phyloP scores from a whole-genome alignment of 768 basidiomycete species.

The Auriscalpium microsporum region DNA sequence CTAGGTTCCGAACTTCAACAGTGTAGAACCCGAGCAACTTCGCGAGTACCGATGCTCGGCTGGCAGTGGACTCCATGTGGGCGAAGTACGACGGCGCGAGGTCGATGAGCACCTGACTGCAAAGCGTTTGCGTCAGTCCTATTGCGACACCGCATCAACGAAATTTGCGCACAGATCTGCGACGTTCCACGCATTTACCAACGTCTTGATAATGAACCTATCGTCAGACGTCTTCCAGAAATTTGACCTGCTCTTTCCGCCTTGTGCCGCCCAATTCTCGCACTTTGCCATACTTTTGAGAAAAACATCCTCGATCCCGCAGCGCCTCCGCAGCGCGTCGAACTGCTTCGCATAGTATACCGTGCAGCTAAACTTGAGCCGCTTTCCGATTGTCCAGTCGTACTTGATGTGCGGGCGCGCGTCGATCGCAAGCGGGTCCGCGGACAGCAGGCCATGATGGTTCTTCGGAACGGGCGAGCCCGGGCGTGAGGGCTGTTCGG shows the following conservation, averaged over 20 bases:
- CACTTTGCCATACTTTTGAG: constrained; percentile 52
- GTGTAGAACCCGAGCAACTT: constrained; percentile 82
- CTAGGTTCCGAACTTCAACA: constrained; percentile 65
- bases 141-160: too few species aligned
- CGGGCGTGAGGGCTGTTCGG: constrained; percentile 26
- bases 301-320: constrained; percentile 53
- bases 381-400: constrained; percentile 69
- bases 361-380: constrained; percentile 70
- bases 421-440: constrained; percentile 38
- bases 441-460: constrained; percentile 42
- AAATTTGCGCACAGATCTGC: constrained; percentile 57
- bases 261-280: constrained; percentile 63
- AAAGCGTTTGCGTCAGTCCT: background rate
- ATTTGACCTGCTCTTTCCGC: constrained; percentile 73
- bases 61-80: constrained; percentile 65
- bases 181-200: constrained; percentile 83
- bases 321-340: constrained; percentile 53
- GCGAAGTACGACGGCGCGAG: constrained; percentile 72
- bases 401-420: constrained; percentile 79
- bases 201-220: constrained; percentile 74
- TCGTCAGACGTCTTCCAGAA: constrained; percentile 81
- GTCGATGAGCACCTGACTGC: constrained; percentile 70
- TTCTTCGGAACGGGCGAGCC: constrained; percentile 26
- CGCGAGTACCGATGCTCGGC: constrained; percentile 58
- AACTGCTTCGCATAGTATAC: constrained; percentile 81